phyloP scores from a whole-genome alignment of 345 rosid genomes.

The Arabidopsis thaliana region DNA sequence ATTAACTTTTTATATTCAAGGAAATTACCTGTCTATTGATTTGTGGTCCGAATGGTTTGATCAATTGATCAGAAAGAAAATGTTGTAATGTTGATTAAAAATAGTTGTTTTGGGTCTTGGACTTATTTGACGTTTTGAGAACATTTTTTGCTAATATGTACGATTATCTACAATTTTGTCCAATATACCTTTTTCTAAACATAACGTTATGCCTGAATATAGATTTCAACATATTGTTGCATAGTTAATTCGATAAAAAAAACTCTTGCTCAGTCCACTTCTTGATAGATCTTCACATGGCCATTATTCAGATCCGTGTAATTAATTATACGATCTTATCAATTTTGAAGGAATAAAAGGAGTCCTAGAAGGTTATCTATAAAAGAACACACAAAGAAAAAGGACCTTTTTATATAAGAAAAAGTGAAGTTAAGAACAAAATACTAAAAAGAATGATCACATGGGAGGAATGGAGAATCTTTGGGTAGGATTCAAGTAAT shows the following conservation, averaged over 20 bases:
- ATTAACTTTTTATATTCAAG: neutral
- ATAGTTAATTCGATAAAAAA: constrained; percentile 12
- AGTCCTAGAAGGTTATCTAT: constrained; percentile 18
- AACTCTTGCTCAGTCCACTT: constrained; percentile 21
- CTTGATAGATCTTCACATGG: constrained; percentile 35
- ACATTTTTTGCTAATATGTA: neutral
- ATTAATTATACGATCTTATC: constrained; percentile 15
- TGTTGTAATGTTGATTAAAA: neutral
- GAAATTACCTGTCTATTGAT: neutral
- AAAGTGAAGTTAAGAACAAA: constrained; percentile 34
- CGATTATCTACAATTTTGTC: neutral
- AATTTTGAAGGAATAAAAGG: neutral
- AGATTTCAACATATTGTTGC: constrained; percentile 4
- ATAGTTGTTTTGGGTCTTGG: neutral
- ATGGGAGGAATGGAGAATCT: constrained; percentile 42
- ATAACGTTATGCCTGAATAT: neutral
- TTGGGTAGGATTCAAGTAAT: constrained; percentile 41
- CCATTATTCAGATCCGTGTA: constrained; percentile 5
- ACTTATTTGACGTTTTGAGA: neutral
- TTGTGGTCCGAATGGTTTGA: neutral
- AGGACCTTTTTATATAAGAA: neutral
- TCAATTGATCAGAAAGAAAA: neutral
- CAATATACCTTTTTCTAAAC: neutral
- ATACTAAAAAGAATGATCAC: constrained; percentile 28
- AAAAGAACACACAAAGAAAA: constrained; percentile 21